Conservation (phyloP, 768 basidiomycete genomes). For the Mycena maculata region DNA sequence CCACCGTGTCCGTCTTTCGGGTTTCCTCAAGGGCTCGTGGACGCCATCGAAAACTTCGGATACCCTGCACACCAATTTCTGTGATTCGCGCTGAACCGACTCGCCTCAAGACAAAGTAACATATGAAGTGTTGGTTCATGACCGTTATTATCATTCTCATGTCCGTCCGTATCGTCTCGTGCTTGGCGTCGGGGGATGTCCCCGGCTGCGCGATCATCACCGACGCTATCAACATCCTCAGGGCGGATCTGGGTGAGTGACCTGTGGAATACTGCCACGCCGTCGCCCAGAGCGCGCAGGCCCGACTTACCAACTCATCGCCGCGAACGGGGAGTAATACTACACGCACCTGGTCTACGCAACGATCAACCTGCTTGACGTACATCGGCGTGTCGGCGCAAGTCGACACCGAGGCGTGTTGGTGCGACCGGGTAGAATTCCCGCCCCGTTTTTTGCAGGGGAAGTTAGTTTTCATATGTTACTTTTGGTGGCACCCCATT, state of each 20-base stretch:
- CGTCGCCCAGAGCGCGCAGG: background rate
- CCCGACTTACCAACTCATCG: slow-evolving; percentile 8
- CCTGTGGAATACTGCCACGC: background rate
- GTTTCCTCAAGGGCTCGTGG: too few relatives aligned
- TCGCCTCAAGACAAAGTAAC: too few relatives aligned
- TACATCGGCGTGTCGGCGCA: slow-evolving; percentile 12
- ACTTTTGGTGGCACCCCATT: background rate
- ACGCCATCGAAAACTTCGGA: too few relatives aligned
- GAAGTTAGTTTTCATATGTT: background rate
- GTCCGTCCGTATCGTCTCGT: slow-evolving; percentile 10
- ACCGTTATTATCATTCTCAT: too few relatives aligned
- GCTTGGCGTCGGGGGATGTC: background rate
- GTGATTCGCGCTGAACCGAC: too few relatives aligned
- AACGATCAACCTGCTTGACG: slow-evolving; percentile 3
- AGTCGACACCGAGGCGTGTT: slow-evolving; percentile 14
- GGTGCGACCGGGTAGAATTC: slow-evolving; percentile 23
- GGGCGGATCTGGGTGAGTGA: background rate
- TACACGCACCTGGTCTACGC: slow-evolving; percentile 6
- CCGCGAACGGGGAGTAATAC: slow-evolving; percentile 18
- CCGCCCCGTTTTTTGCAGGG: too few relatives aligned
- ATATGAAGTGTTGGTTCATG: too few relatives aligned
- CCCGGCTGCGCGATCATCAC: slow-evolving; percentile 15
- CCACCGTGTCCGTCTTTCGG: too few relatives aligned
- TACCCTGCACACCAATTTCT: too few relatives aligned
- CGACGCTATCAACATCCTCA: slow-evolving; percentile 6